Evolutionary conservation across 768 basidiomycete genomes (phyloP), one percentile per base, ranked within the genome.

Genomic region (Cystofilobasidium ferigula): DNA sequence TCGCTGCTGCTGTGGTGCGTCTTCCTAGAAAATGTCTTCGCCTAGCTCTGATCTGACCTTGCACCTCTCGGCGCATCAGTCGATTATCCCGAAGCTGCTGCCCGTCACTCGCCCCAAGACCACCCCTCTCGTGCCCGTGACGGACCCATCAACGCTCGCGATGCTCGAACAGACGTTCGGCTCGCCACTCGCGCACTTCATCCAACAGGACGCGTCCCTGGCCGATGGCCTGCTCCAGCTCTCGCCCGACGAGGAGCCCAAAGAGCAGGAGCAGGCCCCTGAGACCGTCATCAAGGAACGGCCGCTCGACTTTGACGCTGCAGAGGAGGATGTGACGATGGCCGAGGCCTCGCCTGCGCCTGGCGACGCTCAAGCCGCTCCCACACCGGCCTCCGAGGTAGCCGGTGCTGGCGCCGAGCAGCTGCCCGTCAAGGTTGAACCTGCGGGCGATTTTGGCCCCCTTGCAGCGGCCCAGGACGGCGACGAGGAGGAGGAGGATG

Each of bases 1-100:
- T 73, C 5, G 30, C 61, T 2, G 69, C 72, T 60, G 67, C 69
- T 0, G 43, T 72, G 14, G 74, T 74, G 51, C 59, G 74, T 74
- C 22, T 9, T 7, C 24, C 18, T 24, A 8, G 22, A 8, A 2
- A 3, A 22, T 14, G 22, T n/a, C 26, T 56, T 34, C 36, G n/a
- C 26, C 18, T 32, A 7, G 16, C 34, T 43, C 57, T 24, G 20
- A 4, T 2, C 16, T 42, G 24, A 24, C 22, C 14, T 30, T 32
- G 59, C 22, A 3, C 8, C 53, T 56, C 47, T 36, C 48, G 2
- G 40, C 58, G 9, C 60, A 43, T n/a, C 54, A 32, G 26, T 24
- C 40, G 22, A 48, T 61, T 30, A 58, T 67, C 10, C 64, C 53
- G 2, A 42, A 28, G 28, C 51, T 54, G 4, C 51, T 34, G 14